Evolutionary conservation across 1,284 basidiomycete genomes (phyloP).

Genomic region (Porogramme epimiltina): DNA sequence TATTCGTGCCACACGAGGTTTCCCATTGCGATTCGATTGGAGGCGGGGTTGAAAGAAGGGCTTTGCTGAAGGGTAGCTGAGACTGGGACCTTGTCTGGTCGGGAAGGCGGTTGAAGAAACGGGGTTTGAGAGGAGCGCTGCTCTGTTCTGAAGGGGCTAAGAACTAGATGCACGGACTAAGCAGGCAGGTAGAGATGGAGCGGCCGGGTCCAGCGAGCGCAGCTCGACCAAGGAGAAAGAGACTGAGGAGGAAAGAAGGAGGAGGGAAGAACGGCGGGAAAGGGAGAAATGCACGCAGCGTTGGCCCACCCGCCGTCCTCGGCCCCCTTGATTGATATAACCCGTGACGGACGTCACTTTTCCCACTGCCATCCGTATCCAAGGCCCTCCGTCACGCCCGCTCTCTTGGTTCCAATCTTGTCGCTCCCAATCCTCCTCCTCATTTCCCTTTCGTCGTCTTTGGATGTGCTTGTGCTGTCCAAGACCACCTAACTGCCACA

Average conservation of each 20-base stretch:
- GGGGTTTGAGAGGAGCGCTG: conserved; percentile 32
- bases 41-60: conserved; percentile 1
- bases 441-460: no score
- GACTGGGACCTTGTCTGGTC: conserved; percentile 11
- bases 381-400: conserved; percentile 8
- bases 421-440: background rate
- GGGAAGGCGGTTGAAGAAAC: conserved; percentile 5
- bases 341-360: conserved; percentile 17
- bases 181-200: conserved; percentile 24
- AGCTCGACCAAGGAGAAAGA: conserved; percentile 48
- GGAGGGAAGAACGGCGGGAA: conserved; percentile 21
- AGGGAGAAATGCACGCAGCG: conserved; percentile 28
- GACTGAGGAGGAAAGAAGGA: conserved; percentile 22
- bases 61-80: conserved; percentile 21
- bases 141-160: conserved; percentile 28
- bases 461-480: no score
- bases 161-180: conserved; percentile 30
- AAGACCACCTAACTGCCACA: no score
- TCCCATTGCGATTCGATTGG: conserved; percentile 62
- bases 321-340: conserved; percentile 17
- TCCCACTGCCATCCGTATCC: conserved; percentile 22
- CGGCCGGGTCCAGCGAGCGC: conserved; percentile 47
- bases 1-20: conserved; percentile 84
- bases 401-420: background rate
- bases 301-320: conserved; percentile 13